Evolutionary conservation across 2,329 filamentous ascomycete species (phyloP).

Genomic region (Arthrocladium fulminans): DNA sequence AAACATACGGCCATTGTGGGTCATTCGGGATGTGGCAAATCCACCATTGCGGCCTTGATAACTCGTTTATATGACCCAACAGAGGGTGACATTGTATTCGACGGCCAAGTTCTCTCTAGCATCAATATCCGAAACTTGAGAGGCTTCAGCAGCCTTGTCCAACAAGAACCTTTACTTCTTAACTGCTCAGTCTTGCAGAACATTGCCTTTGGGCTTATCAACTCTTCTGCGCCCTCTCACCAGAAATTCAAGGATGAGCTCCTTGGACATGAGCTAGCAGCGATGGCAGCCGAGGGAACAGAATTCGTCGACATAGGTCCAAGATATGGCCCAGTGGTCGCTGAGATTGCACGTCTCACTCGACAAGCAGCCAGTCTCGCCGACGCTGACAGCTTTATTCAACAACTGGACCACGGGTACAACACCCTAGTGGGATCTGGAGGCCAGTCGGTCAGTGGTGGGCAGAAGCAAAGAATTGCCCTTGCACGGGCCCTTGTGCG

Average conservation of each 20-base stretch:
- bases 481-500: conserved; percentile 78
- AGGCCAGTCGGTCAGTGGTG: conserved; percentile 73
- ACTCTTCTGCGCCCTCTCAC: conserved; percentile 26
- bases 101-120: conserved; percentile 24
- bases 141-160: conserved; percentile 35
- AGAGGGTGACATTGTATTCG: conserved; percentile 27
- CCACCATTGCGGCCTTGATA: conserved; percentile 35
- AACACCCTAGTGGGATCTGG: conserved; percentile 53
- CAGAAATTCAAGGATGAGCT: conserved; percentile 18
- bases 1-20: conserved; percentile 40
- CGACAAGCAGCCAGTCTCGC: conserved; percentile 42
- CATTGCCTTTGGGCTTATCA: conserved; percentile 44
- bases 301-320: conserved; percentile 6
- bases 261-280: conserved; percentile 5
- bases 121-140: conserved; percentile 31
- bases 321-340: conserved; percentile 27
- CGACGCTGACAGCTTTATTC: conserved; percentile 51
- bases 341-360: conserved; percentile 45
- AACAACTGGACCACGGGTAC: conserved; percentile 41
- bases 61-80: conserved; percentile 32
- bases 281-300: conserved; percentile 7
- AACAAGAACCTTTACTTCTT: conserved; percentile 45
- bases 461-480: conserved; percentile 85
- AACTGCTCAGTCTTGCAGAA: conserved; percentile 47
- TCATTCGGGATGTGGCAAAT: conserved; percentile 46